A percentile compares a stretch with the other conserved stretches of the same genome.
These are phyloP conservation scores for Lactifluus hygrophoroides DNA, from an alignment of 768 basidiomycete species.

Conservation along the genomic window DNA sequence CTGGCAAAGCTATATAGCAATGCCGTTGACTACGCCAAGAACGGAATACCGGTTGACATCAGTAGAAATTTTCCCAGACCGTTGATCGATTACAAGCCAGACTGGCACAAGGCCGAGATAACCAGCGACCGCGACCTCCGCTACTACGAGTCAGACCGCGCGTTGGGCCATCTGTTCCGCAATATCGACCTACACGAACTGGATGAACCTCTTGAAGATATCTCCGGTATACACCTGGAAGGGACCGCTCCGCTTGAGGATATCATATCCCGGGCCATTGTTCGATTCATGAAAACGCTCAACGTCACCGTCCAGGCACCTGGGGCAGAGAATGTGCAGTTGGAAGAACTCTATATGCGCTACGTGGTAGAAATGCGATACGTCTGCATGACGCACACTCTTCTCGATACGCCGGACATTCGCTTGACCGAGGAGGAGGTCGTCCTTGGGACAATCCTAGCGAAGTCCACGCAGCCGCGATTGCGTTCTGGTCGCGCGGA, in stretches of 20 bases:
- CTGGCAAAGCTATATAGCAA: slow-evolving; percentile 43
- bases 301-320: slow-evolving; percentile 47
- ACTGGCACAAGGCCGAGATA: not conserved
- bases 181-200: not conserved
- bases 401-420: slow-evolving; percentile 47
- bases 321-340: not conserved
- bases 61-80: slow-evolving; percentile 17
- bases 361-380: slow-evolving; percentile 64
- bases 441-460: slow-evolving; percentile 65
- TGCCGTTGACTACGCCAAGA: slow-evolving; percentile 78
- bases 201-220: not conserved
- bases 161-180: not conserved
- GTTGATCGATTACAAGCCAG: not conserved
- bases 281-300: not conserved
- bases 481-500: slow-evolving; percentile 52
- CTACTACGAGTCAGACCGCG: not conserved
- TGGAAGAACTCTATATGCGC: slow-evolving; percentile 32
- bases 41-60: slow-evolving; percentile 56
- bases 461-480: slow-evolving; percentile 53
- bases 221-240: slow-evolving; percentile 16
- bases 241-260: not conserved
- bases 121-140: not conserved
- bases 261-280: not conserved
- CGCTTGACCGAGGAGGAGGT: slow-evolving; percentile 65
- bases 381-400: slow-evolving; percentile 57